Conservation (phyloP, 805 yeast genomes). For the Torulaspora maleeae region DNA sequence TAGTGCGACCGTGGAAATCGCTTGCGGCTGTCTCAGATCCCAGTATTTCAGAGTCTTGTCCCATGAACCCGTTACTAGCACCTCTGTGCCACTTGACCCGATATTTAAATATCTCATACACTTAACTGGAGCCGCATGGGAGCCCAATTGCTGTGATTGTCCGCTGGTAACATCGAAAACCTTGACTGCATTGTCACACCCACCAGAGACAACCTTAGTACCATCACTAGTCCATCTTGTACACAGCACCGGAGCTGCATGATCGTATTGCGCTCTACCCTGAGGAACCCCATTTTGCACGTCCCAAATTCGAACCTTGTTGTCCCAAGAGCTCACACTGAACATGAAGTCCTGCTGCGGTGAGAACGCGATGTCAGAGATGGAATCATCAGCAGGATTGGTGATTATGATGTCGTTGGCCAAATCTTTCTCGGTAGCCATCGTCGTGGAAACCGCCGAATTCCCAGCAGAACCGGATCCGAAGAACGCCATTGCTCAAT, state of each 20-base stretch:
- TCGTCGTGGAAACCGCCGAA: constrained; percentile 22
- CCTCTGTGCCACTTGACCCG: constrained; percentile 73
- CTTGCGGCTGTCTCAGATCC: constrained; percentile 84
- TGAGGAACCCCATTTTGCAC: constrained; percentile 73
- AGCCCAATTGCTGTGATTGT: constrained; percentile 79
- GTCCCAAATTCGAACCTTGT: constrained; percentile 89
- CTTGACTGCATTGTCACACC: constrained; percentile 84
- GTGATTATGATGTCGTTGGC: constrained; percentile 65
- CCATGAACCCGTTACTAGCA: constrained; percentile 92
- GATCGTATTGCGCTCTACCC: constrained; percentile 86
- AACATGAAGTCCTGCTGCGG: constrained; percentile 73
- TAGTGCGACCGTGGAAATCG: constrained; percentile 72
- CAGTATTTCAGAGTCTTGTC: constrained; percentile 91
- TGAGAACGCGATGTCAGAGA: constrained; percentile 78
- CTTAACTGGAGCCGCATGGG: constrained; percentile 76
- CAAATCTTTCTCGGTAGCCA: constrained; percentile 38
- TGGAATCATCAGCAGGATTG: constrained; percentile 88
- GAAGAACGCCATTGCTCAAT: constrained; percentile 22
- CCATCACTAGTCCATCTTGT: constrained; percentile 87
- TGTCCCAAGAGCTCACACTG: constrained; percentile 90
- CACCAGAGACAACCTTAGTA: constrained; percentile 79
- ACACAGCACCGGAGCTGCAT: constrained; percentile 79
- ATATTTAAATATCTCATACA: constrained; percentile 72
- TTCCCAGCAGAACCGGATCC: constrained; percentile 12
- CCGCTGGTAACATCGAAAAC: constrained; percentile 78